These are phyloP conservation scores for Papiliotrema nemorosa DNA, from an alignment of 1,284 basidiomycete genomes.

Conservation along the genomic window DNA sequence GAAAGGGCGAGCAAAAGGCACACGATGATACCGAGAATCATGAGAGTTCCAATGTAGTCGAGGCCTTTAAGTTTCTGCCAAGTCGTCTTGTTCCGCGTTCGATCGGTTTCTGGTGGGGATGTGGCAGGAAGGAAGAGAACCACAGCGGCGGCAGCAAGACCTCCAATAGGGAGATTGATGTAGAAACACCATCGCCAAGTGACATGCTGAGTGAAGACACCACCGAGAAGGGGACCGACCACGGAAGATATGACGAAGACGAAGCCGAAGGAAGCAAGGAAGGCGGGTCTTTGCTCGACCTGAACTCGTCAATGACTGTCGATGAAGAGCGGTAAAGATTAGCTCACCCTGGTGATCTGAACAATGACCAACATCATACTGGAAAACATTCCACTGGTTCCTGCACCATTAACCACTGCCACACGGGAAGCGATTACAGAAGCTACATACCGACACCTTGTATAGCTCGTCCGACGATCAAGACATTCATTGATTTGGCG, in stretches of 20 bases:
- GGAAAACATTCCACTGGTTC: not conserved
- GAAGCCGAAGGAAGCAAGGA: slow-evolving; percentile 43
- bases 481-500: slow-evolving; percentile 51
- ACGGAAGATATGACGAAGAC: slow-evolving; percentile 49
- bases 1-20: slow-evolving; percentile 1
- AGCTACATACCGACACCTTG: slow-evolving; percentile 48
- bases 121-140: slow-evolving; percentile 51
- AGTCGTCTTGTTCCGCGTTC: slow-evolving; percentile 48
- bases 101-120: slow-evolving; percentile 55
- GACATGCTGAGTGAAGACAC: not conserved
- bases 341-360: slow-evolving; percentile 35
- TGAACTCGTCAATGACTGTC: too few relatives aligned
- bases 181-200: slow-evolving; percentile 46
- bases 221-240: slow-evolving; percentile 46
- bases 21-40: not conserved
- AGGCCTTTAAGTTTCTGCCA: slow-evolving; percentile 37
- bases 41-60: slow-evolving; percentile 49
- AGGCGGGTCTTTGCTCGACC: slow-evolving; percentile 50
- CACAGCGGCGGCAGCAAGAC: slow-evolving; percentile 43
- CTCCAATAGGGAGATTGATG: slow-evolving; percentile 53
- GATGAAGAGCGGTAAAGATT: too few relatives aligned
- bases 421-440: not conserved
- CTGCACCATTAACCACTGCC: not conserved
- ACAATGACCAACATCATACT: slow-evolving; percentile 24
- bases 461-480: slow-evolving; percentile 54